Conservation (phyloP, 2,329 filamentous ascomycete species). For the Harringtonia aguacate region DNA sequence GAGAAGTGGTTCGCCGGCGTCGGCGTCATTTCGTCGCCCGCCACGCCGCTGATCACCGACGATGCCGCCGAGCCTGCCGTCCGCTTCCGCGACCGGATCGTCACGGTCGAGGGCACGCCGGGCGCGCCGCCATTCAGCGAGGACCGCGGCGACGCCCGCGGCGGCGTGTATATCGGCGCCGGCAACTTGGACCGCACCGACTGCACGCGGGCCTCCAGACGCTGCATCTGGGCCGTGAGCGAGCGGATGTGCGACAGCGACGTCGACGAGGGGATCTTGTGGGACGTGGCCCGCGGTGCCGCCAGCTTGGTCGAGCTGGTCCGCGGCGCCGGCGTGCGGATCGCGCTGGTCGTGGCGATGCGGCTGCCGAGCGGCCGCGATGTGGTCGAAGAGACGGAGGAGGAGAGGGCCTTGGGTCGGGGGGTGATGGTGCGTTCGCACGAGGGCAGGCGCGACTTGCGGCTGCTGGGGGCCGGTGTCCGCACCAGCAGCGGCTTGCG, state of each 20-base stretch:
- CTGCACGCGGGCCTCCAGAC: constrained; percentile 86
- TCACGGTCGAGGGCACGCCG: constrained; percentile 45
- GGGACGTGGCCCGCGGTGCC: constrained; percentile 29
- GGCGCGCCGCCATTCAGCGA: constrained; percentile 26
- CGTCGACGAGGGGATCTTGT: constrained; percentile 44
- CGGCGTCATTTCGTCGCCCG: constrained; percentile 39
- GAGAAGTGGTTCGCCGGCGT: no score
- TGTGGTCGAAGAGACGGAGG: constrained; percentile 22
- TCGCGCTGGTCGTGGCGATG: constrained; percentile 36
- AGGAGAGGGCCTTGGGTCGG: constrained; percentile 34
- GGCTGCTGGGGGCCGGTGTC: constrained; percentile 25
- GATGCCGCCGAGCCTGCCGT: constrained; percentile 46
- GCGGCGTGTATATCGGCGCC: constrained; percentile 66
- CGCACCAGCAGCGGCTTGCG: constrained; percentile 36
- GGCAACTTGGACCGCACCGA: constrained; percentile 86
- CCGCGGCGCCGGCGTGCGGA: constrained; percentile 27
- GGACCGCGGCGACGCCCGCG: constrained; percentile 64
- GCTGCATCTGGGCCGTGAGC: constrained; percentile 94
- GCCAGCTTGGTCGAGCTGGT: constrained; percentile 33
- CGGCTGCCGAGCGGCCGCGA: constrained; percentile 22
- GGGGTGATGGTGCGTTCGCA: constrained; percentile 41
- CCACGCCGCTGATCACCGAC: constrained; percentile 19
- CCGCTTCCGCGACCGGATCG: constrained; percentile 60
- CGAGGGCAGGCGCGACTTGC: constrained; percentile 44
- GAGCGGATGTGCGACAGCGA: constrained; percentile 89